Evolutionary conservation across 1,284 basidiomycete genomes (phyloP).

Genomic region (Rhodotorula mucilaginosa): DNA sequence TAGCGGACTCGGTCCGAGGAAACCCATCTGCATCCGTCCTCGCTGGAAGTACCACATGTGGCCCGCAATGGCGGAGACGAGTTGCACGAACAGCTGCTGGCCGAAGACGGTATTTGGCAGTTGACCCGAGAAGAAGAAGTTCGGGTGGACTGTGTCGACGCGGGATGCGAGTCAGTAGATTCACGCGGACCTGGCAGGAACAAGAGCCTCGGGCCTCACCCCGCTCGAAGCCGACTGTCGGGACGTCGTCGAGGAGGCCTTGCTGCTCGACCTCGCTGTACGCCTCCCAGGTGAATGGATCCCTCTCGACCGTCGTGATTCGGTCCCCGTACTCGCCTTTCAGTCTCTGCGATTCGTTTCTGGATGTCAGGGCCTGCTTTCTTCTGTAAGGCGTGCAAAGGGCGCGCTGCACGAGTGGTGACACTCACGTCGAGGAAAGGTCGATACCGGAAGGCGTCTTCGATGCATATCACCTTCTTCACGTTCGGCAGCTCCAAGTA

Average conservation of each 20-base stretch:
- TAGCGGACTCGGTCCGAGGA: constrained; percentile 20
- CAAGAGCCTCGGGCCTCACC: not conserved
- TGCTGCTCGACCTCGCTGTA: constrained; percentile 21
- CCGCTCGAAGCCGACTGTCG: constrained; percentile 17
- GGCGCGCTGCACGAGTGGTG: not conserved
- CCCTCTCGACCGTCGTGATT: constrained; percentile 4
- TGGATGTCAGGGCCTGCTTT: not conserved
- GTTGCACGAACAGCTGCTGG: constrained; percentile 35
- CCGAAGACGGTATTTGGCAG: constrained; percentile 30
- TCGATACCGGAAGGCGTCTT: constrained; percentile 33
- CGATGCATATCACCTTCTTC: constrained; percentile 32
- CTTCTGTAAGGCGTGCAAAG: not conserved
- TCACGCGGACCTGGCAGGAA: not conserved
- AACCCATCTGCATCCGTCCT: constrained; percentile 35
- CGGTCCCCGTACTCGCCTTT: constrained; percentile 16
- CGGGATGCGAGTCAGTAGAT: not conserved
- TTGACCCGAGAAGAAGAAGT: constrained; percentile 36
- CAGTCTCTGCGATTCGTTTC: constrained; percentile 1
- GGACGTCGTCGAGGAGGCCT: constrained; percentile 14
- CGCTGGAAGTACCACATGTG: constrained; percentile 38
- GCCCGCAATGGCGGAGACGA: constrained; percentile 14
- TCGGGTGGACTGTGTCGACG: constrained; percentile 16
- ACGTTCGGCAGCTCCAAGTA: constrained; percentile 39
- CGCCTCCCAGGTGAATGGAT: constrained; percentile 38
- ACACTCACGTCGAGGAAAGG: constrained; percentile 21